Evolutionary conservation across 164 flowering plant species (phyloP), one percentile per base, ranked within the genome.

Genomic region (Berberis vulgaris): DNA sequence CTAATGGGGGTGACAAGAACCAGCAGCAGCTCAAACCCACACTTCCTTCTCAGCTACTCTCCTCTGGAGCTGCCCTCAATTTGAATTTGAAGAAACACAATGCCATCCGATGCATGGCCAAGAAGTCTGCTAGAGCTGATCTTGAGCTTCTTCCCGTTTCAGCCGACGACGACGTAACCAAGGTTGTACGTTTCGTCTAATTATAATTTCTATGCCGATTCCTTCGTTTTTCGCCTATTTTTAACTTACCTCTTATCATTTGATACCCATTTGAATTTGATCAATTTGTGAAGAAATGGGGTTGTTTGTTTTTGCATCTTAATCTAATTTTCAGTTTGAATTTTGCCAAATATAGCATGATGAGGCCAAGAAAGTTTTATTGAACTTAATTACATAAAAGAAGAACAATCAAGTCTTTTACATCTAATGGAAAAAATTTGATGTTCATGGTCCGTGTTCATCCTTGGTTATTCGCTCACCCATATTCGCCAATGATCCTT

Each of bases 131-230:
- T 6, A 41, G 61, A 43, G 53, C 49, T 8, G 72, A 68, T 49
- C 45, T 65, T 9, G 63, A 62, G 41, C 65, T 72, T 59, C 66
- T 75, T 38, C 78, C 75, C 3, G 71, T 75, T 5, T 59, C 75
- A 45, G 63, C 78, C 2, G 71, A 69, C 39, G 26, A 26, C 26
- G 73, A 69, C 41, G 64, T 60, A 13, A 68, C 73, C 1, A 61
- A 59, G 61, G 60, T 66, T 44, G 57, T 6, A 26, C 3, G 47
- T 13, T 2, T 38, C 3, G 5, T 45, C 10, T 43, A 44, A 5
- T 11, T 49, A 1, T 64, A 3, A 38, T 49, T 44, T 39, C 10
- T 7, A 26, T 26, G 26, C 26, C 26, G 26, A 26, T 26, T 26
- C 26, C 26, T 26, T 26, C 26, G 26, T 26, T 26, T 26, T 26